Base-by-base conservation (phyloP, 257 asterid species). In the Osmanthus fragrans region DNA sequence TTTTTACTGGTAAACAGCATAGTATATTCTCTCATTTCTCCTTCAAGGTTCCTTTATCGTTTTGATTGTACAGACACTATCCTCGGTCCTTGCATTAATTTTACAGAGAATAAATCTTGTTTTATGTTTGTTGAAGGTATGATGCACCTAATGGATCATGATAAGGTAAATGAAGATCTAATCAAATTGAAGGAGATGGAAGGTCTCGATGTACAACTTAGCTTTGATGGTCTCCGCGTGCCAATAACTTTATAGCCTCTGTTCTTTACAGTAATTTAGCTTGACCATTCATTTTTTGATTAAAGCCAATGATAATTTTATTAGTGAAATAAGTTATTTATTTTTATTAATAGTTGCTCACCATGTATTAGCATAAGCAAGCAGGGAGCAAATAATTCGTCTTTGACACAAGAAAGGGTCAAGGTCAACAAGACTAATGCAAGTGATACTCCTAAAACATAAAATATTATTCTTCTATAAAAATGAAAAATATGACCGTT, bases 71-170 rank as follows among this genome's bases (percentile, higher is more conserved):
- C 21, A 54, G 64, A 54, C 25, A n/a, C 19, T 16, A 16, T 56
- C 13, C 65, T 2, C 4, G 25, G 10, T 11, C 11, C 25, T n/a
- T 5, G 64, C 23, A 54, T 19, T 18, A 49, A 49, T 40, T 40
- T 40, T 40, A 9, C 47, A 45, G 0, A 21, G 27, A 56, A 10
- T 56, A 23, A 56, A 23, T 56, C 1, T 19, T n/a, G 66, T 56
- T 68, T 37, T 6, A 27, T 65, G 68, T 76, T 40, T 79, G 5
- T 77, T 84, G 85, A 85, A 94, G 98, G 98, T 75, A 96, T 96
- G 99, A 96, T 93, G 98, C 98, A 96, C 85, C 83, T 92, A 71
- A 96, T 96, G 99, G 99, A 96, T 81, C 98, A 96, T 39, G 97
- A 93, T 15, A 87, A 80, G 80, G 88, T 92, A 47, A 96, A 84